Evolutionary conservation across 805 yeast genomes (phyloP).

Genomic region (Candida quercuum): DNA sequence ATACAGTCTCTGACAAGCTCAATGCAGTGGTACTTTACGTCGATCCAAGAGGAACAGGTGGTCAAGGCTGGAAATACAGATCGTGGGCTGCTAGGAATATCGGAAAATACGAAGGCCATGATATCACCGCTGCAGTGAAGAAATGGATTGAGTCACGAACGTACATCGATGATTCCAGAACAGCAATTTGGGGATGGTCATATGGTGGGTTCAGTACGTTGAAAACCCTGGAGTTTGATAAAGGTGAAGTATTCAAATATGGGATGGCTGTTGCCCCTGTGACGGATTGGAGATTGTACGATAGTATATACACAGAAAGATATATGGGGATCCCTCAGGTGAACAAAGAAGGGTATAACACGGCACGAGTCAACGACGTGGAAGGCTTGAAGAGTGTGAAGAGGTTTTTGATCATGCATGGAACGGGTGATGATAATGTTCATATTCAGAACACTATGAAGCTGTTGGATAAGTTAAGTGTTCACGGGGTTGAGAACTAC

Average conservation of each 20-base stretch:
- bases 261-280: conserved; percentile 87
- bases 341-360: conserved; percentile 44
- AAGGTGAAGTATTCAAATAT: conserved; percentile 56
- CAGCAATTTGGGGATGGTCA: conserved; percentile 87
- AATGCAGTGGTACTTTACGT: conserved; percentile 59
- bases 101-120: conserved; percentile 78
- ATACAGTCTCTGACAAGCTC: conserved; percentile 48
- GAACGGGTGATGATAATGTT: conserved; percentile 82
- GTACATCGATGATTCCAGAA: conserved; percentile 45
- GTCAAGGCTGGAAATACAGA: conserved; percentile 62
- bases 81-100: conserved; percentile 50
- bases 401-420: conserved; percentile 69
- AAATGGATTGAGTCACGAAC: conserved; percentile 38
- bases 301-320: conserved; percentile 76
- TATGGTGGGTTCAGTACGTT: conserved; percentile 78
- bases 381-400: conserved; percentile 40
- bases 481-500: conserved; percentile 55
- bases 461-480: conserved; percentile 55
- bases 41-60: conserved; percentile 85
- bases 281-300: conserved; percentile 71
- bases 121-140: conserved; percentile 46
- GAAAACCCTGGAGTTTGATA: conserved; percentile 67
- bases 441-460: conserved; percentile 67
- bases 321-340: conserved; percentile 55
- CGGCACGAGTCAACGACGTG: conserved; percentile 38